A percentile compares a stretch with the other conserved stretches of the same genome.
phyloP scores from a whole-genome alignment of 2,329 filamentous ascomycete species.

The Bipolaris victoriae region DNA sequence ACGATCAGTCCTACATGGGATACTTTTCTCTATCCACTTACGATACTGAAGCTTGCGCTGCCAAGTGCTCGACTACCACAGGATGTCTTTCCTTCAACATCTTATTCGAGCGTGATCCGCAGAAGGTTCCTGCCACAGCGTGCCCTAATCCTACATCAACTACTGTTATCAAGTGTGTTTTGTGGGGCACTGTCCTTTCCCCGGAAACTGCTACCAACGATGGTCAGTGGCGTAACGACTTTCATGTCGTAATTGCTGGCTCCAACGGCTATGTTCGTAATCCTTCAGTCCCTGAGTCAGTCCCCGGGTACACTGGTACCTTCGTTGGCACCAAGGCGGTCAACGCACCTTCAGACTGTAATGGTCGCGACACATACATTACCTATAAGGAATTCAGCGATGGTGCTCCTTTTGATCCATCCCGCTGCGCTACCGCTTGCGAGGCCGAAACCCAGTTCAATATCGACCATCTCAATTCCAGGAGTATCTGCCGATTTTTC shows the following conservation, averaged over 20 bases:
- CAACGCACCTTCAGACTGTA: not conserved
- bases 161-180: not conserved
- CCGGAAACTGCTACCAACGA: slow-evolving; percentile 1
- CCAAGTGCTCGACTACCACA: not conserved
- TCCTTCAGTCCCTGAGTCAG: not conserved
- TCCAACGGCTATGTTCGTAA: slow-evolving; percentile 1
- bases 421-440: slow-evolving; percentile 1
- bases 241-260: slow-evolving; percentile 1
- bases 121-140: not conserved
- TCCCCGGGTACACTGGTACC: not conserved
- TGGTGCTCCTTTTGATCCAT: not conserved
- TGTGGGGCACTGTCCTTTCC: not conserved
- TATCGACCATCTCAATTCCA: not conserved
- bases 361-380: not conserved
- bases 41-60: not conserved
- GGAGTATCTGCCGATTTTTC: slow-evolving; percentile 1
- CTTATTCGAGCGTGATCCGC: slow-evolving; percentile 2
- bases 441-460: not conserved
- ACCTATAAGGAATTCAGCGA: not conserved
- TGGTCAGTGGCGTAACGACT: slow-evolving; percentile 5
- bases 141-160: not conserved
- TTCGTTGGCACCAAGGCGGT: not conserved
- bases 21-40: not conserved
- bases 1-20: not conserved
- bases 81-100: slow-evolving; percentile 2